These are phyloP conservation scores for Diaporthe citrichinensis DNA, from an alignment of 2,329 filamentous ascomycete genomes.

Conservation along the genomic window DNA sequence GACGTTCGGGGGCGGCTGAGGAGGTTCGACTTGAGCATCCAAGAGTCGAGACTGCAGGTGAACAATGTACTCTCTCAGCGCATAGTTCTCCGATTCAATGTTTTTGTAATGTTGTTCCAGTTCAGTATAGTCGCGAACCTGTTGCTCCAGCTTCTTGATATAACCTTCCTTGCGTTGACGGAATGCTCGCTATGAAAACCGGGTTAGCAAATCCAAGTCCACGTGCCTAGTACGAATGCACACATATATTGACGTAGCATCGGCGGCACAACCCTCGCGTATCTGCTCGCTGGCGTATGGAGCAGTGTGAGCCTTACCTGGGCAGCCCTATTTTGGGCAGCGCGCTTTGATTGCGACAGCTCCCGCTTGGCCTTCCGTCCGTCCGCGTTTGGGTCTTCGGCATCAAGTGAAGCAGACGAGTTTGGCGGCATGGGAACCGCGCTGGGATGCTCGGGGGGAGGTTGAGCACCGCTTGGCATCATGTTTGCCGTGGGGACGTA, in stretches of 20 bases:
- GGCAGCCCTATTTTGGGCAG: conserved; percentile 95
- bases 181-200: conserved; percentile 82
- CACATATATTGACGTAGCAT: conserved; percentile 44
- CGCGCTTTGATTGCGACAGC: conserved; percentile 94
- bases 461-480: conserved; percentile 50
- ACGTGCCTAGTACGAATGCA: neutral
- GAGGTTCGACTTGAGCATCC: conserved; percentile 86
- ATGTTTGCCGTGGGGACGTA: conserved; percentile 50
- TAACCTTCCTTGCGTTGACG: conserved; percentile 98
- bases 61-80: conserved; percentile 92
- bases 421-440: conserved; percentile 51
- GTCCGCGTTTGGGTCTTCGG: conserved; percentile 56
- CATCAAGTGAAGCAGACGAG: conserved; percentile 44
- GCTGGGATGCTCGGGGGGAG: conserved; percentile 45
- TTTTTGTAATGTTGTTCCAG: conserved; percentile 84
- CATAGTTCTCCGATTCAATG: conserved; percentile 91
- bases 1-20: conserved; percentile 85
- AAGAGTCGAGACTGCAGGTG: conserved; percentile 89
- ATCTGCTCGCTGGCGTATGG: conserved; percentile 26
- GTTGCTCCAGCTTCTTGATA: conserved; percentile 96
- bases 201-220: neutral
- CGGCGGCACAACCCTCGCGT: conserved; percentile 39
- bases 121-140: conserved; percentile 84
- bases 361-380: conserved; percentile 88
- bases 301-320: conserved; percentile 75